phyloP scores from a whole-genome alignment of 768 basidiomycete genomes.

The Ephemerocybe angulata region DNA sequence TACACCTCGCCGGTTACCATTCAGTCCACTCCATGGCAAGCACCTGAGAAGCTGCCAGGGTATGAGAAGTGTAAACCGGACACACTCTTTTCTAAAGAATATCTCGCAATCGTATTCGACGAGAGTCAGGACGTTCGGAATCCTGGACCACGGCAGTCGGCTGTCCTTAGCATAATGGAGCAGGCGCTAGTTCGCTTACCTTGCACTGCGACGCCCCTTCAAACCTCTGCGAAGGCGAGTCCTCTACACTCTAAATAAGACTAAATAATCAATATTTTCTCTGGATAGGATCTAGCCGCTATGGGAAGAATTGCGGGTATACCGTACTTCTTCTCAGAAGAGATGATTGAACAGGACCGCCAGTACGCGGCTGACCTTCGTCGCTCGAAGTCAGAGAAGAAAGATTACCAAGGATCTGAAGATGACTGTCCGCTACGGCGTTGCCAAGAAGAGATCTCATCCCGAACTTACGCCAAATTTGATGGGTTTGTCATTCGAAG shows the following conservation, averaged over 20 bases:
- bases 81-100: conserved; percentile 18
- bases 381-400: conserved; percentile 3
- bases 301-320: conserved; percentile 27
- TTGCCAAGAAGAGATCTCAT: conserved; percentile 10
- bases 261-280: not conserved
- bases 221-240: conserved; percentile 20
- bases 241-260: too few species aligned
- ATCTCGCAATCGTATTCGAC: conserved; percentile 15
- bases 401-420: not conserved
- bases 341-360: not conserved
- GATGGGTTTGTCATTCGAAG: conserved; percentile 20
- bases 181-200: conserved; percentile 7
- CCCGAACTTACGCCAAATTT: conserved; percentile 15
- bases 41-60: not conserved
- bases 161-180: conserved; percentile 13
- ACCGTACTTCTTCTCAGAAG: conserved; percentile 17
- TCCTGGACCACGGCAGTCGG: conserved; percentile 8
- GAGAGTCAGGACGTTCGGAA: conserved; percentile 24
- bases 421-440: conserved; percentile 5
- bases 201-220: conserved; percentile 24
- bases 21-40: conserved; percentile 15
- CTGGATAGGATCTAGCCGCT: conserved; percentile 13
- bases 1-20: not conserved
- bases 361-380: conserved; percentile 4
- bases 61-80: not conserved